These are phyloP conservation scores for Pleurotus platypus DNA, from an alignment of 768 basidiomycete species.

Conservation along the genomic window DNA sequence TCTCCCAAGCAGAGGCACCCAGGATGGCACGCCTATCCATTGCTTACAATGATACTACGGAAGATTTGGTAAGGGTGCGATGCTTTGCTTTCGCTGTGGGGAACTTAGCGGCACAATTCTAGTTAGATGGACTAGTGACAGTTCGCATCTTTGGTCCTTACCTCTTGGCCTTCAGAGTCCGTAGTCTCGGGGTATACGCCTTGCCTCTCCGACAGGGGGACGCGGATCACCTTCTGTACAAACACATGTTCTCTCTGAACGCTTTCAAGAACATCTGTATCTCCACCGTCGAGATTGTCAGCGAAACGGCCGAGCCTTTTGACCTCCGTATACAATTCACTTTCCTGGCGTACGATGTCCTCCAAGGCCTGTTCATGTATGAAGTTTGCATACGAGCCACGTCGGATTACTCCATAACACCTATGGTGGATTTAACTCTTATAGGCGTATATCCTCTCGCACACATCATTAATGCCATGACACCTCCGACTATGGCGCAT, in stretches of 20 bases:
- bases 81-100: neutral
- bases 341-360: constrained; percentile 42
- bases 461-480: constrained; percentile 12
- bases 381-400: constrained; percentile 24
- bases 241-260: constrained; percentile 22
- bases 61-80: constrained; percentile 29
- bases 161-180: constrained; percentile 49
- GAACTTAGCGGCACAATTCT: neutral
- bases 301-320: constrained; percentile 5
- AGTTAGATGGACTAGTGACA: constrained; percentile 41
- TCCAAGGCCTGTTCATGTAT: constrained; percentile 51
- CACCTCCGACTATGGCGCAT: constrained; percentile 7
- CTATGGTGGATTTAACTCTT: constrained; percentile 36
- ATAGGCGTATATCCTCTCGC: constrained; percentile 42
- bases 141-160: constrained; percentile 44
- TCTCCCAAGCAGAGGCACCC: too few species aligned
- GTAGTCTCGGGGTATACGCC: constrained; percentile 46
- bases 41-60: constrained; percentile 7
- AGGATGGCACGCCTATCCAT: too few species aligned
- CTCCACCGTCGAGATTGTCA: constrained; percentile 21
- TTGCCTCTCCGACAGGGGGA: constrained; percentile 15
- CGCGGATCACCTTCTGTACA: constrained; percentile 14
- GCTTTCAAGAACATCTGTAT: constrained; percentile 44
- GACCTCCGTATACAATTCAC: constrained; percentile 21
- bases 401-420: constrained; percentile 13